Conservation (phyloP, 2,329 filamentous ascomycete genomes). For the Cladosporium sp. region DNA sequence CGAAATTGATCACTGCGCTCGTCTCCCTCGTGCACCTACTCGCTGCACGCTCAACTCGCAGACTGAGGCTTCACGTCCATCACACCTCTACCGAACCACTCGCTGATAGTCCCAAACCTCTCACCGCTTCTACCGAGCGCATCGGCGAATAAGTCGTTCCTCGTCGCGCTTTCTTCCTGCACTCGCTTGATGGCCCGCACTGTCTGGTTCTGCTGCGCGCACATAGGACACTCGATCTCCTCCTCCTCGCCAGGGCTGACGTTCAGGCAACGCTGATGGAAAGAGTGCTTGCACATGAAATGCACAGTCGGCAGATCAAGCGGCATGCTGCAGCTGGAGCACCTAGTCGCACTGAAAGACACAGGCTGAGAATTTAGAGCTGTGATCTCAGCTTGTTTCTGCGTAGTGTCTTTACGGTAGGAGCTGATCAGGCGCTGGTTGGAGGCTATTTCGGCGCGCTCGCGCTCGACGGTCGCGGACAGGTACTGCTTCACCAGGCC, state of each 20-base stretch:
- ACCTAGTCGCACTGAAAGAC: conserved; percentile 88
- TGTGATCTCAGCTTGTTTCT: conserved; percentile 74
- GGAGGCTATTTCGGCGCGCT: conserved; percentile 77
- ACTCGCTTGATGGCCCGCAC: conserved; percentile 82
- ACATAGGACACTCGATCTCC: conserved; percentile 80
- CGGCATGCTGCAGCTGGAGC: conserved; percentile 73
- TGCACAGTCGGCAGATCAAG: conserved; percentile 90
- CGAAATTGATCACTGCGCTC: not conserved
- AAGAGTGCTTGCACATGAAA: conserved; percentile 95
- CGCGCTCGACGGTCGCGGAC: conserved; percentile 80
- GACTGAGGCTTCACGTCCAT: conserved; percentile 58
- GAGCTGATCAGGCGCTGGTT: conserved; percentile 81
- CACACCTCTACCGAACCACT: conserved; percentile 93
- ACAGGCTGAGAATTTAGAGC: conserved; percentile 77
- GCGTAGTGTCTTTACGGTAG: conserved; percentile 79
- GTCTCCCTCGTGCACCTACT: not conserved
- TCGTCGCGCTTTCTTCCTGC: conserved; percentile 81
- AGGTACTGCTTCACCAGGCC: conserved; percentile 95
- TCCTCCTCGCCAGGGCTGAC: conserved; percentile 53
- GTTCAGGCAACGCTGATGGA: conserved; percentile 88
- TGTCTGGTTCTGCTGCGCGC: conserved; percentile 79
- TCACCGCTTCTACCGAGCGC: conserved; percentile 70
- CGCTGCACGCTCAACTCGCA: not conserved
- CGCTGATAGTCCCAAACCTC: conserved; percentile 83
- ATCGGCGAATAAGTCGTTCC: conserved; percentile 85